Base-by-base conservation (phyloP, 805 yeast species). In the Saturnispora sekii region DNA sequence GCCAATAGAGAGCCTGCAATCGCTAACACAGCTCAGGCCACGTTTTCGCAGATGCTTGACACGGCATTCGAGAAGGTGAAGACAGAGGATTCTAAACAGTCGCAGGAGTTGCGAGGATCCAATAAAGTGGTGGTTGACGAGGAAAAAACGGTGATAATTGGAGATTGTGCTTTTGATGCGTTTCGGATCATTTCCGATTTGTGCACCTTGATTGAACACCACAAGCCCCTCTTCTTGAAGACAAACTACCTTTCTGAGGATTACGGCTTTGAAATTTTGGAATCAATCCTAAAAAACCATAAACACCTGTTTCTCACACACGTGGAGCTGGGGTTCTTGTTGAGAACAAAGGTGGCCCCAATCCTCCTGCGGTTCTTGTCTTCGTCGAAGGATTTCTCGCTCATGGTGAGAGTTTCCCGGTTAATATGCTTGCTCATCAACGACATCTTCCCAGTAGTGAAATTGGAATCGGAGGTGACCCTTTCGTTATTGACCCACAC, bases 11-110 rank as follows among this genome's bases (percentile, higher is more conserved):
- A 80, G 5, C 76, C 83, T 0, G 84, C 85, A 53, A 95, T 93
- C 5, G 72, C 77, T 11, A 89, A 88, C 55, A 85, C 97, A 0
- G 96, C 97, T 0, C 79, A 86, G 41, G 98, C 97, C 2, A 87
- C 97, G 3, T 72, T 88, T 38, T 94, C 88, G 50, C 97, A 93
- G 59, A 64, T 93, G 36, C 72, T 88, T 38, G 77, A 83, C 32
- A 76, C 83, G 29, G 74, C 88, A 0, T 90, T 83, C 60, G 97
- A 90, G 45, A 72, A 77, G 56, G 71, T 77, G 39, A 51, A 58
- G 14, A 67, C 63, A 4, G 76, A 73, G 36, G 73, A 67, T 46
- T 54, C 58, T 15, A 46, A 34, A 46, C 48, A 2, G 53, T 55
- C 4, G 57, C 38, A 15, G 67, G 62, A 9, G 74, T 72, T 34